Evolutionary conservation across 2,329 filamentous ascomycete species (phyloP), one percentile per base, ranked within the genome.

Genomic region (Paraphaeosphaeria minitans): DNA sequence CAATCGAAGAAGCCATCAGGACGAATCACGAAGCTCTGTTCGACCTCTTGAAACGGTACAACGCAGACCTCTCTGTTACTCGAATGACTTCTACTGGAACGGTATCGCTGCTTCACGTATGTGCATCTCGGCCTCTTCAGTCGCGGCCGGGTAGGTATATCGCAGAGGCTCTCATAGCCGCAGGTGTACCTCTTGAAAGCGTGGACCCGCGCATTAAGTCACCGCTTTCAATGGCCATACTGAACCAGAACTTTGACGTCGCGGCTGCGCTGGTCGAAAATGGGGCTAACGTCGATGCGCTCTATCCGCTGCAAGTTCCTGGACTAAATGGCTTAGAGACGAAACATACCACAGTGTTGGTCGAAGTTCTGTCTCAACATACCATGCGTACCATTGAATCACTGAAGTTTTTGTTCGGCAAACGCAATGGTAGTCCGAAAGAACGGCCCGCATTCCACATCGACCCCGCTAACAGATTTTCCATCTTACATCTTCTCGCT

Each of bases 171-270:
- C 57, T 59, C 21, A 51, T 59, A 13, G 53, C 46, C 14, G 41
- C 39, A 37, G 48, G 53, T 21, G 53, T 59, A 27, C 53, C 57
- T 16, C 19, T 59, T 7, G 57, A 59, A 46, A 56, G 53, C 27
- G 21, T 19, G 10, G 57, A 59, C 33, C 39, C 37, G 12, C 39
- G 57, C 10, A 56, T 47, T 31, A 55, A 48, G n/a, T 37, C 57
- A 45, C 57, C 57, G 12, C 42, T 59, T 8, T 47, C 57, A 19
- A 47, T 52, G 46, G 57, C 57, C 1, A 48, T 56, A 27, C 29
- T 56, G 39, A 55, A 59, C 33, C 57, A 52, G 22, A 59, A 59
- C 16, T 59, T 59, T 22, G 57, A 59, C 29, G 53, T 59, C 13
- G 57, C 57, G 12, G 22, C 27, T 12, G 52, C 57, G 9, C 46